A percentile compares a stretch with the other conserved stretches of the same genome.
phyloP scores from a whole-genome alignment of 495 filamentous ascomycete species.

The Podospora australis region DNA sequence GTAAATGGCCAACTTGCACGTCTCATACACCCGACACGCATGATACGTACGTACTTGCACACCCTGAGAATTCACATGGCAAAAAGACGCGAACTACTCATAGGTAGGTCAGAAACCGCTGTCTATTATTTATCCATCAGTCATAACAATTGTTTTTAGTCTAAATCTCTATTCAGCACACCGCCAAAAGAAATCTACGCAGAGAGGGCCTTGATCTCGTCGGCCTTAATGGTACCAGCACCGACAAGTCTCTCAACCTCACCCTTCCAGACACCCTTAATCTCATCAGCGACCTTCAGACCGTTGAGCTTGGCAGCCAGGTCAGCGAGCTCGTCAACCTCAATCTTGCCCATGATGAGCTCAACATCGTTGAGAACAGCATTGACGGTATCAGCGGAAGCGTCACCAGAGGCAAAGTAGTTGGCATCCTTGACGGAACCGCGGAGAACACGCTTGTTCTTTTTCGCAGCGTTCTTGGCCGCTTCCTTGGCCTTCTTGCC shows the following conservation, averaged over 20 bases:
- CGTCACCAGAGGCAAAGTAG: slow-evolving; percentile 70
- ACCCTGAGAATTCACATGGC: too few relatives aligned
- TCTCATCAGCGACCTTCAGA: slow-evolving; percentile 61
- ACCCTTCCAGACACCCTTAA: slow-evolving; percentile 58
- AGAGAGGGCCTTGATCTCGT: slow-evolving; percentile 50
- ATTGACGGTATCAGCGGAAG: slow-evolving; percentile 69
- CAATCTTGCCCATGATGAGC: slow-evolving; percentile 80
- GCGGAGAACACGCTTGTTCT: slow-evolving; percentile 96
- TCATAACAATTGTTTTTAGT: slow-evolving; percentile 1
- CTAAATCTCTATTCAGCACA: background rate
- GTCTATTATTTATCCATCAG: slow-evolving; percentile 5
- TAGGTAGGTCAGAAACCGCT: background rate
- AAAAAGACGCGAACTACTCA: too few relatives aligned
- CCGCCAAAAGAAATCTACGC: slow-evolving; percentile 8
- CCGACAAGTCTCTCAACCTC: slow-evolving; percentile 68
- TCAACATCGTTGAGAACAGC: slow-evolving; percentile 80
- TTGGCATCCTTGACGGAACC: slow-evolving; percentile 90
- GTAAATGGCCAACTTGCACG: too few relatives aligned
- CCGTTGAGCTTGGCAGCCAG: slow-evolving; percentile 71
- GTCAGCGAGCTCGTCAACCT: slow-evolving; percentile 76
- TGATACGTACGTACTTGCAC: too few relatives aligned
- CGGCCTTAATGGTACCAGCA: slow-evolving; percentile 78
- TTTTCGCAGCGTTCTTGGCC: slow-evolving; percentile 96
- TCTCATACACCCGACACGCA: too few relatives aligned
- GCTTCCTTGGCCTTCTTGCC: slow-evolving; percentile 98